Percentiles rank a stretch among this genome's conserved stretches.
phyloP scores from a whole-genome alignment of 2,329 filamentous ascomycete species.

The Monosporascus cannonballus region DNA sequence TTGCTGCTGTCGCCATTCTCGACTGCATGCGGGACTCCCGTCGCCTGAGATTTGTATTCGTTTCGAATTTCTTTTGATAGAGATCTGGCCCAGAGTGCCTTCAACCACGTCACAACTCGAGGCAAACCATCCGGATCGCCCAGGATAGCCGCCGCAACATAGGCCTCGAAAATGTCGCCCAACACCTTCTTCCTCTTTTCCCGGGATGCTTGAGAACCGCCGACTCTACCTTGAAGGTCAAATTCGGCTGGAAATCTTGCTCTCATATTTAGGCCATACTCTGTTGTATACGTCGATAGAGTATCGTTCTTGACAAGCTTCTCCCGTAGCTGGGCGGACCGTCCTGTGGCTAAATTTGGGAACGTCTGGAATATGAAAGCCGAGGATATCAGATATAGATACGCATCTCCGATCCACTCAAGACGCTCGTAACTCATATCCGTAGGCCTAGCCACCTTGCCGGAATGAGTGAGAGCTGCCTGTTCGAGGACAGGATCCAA shows the following conservation, averaged over 20 bases:
- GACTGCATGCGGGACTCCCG: constrained; percentile 6
- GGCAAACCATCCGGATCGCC: constrained; percentile 59
- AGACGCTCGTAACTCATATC: constrained; percentile 68
- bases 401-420: constrained; percentile 85
- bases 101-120: constrained; percentile 64
- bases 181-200: constrained; percentile 65
- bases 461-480: constrained; percentile 63
- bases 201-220: constrained; percentile 34
- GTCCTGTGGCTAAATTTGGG: constrained; percentile 56
- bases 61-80: constrained; percentile 48
- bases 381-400: constrained; percentile 71
- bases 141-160: constrained; percentile 72
- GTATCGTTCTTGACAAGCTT: constrained; percentile 75
- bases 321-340: constrained; percentile 71
- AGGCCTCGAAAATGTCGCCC: constrained; percentile 88
- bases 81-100: constrained; percentile 64
- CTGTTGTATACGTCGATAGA: constrained; percentile 60
- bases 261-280: constrained; percentile 64
- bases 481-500: constrained; percentile 52
- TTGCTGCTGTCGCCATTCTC: constrained; percentile 4
- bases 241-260: constrained; percentile 50
- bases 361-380: constrained; percentile 72
- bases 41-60: constrained; percentile 25
- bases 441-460: constrained; percentile 29
- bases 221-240: constrained; percentile 25